phyloP scores from a whole-genome alignment of 148 eudicot genomes.

The Drosera capensis region DNA sequence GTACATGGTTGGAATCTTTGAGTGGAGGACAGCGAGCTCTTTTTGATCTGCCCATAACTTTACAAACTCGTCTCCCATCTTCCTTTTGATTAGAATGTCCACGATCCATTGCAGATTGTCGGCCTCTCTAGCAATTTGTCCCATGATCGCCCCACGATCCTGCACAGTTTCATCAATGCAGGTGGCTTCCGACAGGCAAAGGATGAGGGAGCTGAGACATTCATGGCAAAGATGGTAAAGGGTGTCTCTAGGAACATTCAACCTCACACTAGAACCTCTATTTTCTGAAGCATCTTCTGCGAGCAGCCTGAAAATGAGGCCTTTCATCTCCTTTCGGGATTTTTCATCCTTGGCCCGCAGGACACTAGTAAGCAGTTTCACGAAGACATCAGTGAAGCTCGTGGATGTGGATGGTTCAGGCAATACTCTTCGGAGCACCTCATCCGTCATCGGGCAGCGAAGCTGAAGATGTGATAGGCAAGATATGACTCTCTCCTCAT shows the following conservation, averaged over 20 bases:
- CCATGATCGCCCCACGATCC: constrained; percentile 61
- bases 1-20: constrained; percentile 81
- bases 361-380: constrained; percentile 45
- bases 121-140: constrained; percentile 78
- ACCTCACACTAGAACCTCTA: too few species aligned
- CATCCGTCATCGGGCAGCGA: constrained; percentile 19
- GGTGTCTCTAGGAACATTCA: constrained; percentile 49
- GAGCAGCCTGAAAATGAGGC: constrained; percentile 46
- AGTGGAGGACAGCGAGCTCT: constrained; percentile 71
- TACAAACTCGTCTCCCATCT: constrained; percentile 69
- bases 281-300: constrained; percentile 32
- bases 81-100: constrained; percentile 51
- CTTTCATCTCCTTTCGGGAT: constrained; percentile 79
- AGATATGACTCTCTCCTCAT: constrained; percentile 57
- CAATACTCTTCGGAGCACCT: constrained; percentile 67
- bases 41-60: constrained; percentile 83
- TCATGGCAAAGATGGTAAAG: constrained; percentile 67
- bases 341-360: constrained; percentile 80
- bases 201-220: constrained; percentile 68
- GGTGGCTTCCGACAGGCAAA: constrained; percentile 69
- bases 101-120: constrained; percentile 89
- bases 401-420: constrained; percentile 50
- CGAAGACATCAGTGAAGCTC: constrained; percentile 47
- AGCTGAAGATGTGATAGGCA: constrained; percentile 64
- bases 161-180: constrained; percentile 43